Base-by-base conservation (phyloP, 768 basidiomycete species). In the Coprinopsis strossmayeri region DNA sequence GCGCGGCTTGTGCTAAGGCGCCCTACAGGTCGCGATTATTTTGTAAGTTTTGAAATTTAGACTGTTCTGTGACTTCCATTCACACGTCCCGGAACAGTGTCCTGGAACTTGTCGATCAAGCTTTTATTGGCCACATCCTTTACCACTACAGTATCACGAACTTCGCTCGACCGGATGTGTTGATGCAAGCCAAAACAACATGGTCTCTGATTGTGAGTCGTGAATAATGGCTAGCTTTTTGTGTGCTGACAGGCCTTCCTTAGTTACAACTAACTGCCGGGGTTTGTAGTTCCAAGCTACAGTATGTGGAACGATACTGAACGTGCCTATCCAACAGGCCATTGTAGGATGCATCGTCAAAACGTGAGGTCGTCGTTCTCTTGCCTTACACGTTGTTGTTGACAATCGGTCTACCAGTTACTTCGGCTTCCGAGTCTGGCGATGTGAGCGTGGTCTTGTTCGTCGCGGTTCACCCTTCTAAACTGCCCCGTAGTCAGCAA, bases 391-490 rank as follows among this genome's bases (percentile, higher is more conserved):
- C 15, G 39, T 50, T 32, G 38, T 43, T 38, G 37, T 17, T 50
- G n/a, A 44, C 13, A 39, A 17, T 37, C 13, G n/a, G n/a, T n/a
- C 25, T 20, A 17, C 21, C 45, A 82, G 81, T 26, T 71, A 72
- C 43, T 84, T 83, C 49, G 74, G 70, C 0, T 59, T 81, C 45
- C 73, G 81, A 23, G 82, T 84, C 18, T 85, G 79, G 77, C 62
- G 82, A 63, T 84, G 82, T 84, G 58, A 55, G 71, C 58, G 5
- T 12, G 18, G 12, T 10, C 4, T 39, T 11, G 23, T 23, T 55
- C 12, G 20, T 13, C 18, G 13, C 34, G 10, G 27, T 18, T 18
- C 13, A 23, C 28, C 30, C 37, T 18, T 40, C 35, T 44, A 18
- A 27, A 53, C 48, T 23, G 1, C n/a, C 15, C 42, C 23, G 45